A percentile compares a stretch with the other conserved stretches of the same genome.
These are phyloP conservation scores for Scenedesmus sp. DNA, from an alignment of 163 green algal species.

Conservation along the genomic window DNA sequence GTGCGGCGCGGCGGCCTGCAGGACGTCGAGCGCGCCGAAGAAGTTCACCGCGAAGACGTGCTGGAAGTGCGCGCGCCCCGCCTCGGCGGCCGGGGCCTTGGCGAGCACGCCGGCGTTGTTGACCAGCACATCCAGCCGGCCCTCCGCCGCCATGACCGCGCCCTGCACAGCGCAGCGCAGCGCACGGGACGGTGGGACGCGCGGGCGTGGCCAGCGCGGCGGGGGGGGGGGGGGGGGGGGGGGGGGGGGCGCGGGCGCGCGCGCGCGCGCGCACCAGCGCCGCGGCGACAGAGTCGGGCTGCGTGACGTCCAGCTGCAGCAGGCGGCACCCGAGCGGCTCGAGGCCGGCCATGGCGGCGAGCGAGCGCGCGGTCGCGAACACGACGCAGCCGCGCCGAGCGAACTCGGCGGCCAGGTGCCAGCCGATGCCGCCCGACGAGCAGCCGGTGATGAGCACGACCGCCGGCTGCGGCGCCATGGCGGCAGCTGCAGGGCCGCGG, in stretches of 20 bases:
- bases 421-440: conserved; percentile 36
- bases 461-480: too few relatives aligned
- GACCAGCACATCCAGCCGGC: conserved; percentile 33
- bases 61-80: conserved; percentile 4
- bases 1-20: conserved; percentile 42
- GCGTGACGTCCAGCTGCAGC: conserved; percentile 51
- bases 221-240: too few relatives aligned
- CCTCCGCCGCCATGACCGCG: background rate
- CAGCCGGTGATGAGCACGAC: conserved; percentile 26
- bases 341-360: conserved; percentile 49
- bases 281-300: conserved; percentile 21
- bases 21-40: conserved; percentile 14
- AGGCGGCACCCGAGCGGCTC: conserved; percentile 12
- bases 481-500: too few relatives aligned
- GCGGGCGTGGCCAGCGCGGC: too few relatives aligned
- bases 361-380: conserved; percentile 56
- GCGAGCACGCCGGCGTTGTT: conserved; percentile 41
- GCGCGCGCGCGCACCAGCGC: conserved; percentile 14
- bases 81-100: conserved; percentile 21
- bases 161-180: too few relatives aligned
- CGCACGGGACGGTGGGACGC: too few relatives aligned
- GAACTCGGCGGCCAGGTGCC: conserved; percentile 34
- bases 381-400: conserved; percentile 50
- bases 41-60: conserved; percentile 33
- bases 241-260: too few relatives aligned